Base-by-base conservation (phyloP, 2,329 filamentous ascomycete species). In the Penicillium sp. region DNA sequence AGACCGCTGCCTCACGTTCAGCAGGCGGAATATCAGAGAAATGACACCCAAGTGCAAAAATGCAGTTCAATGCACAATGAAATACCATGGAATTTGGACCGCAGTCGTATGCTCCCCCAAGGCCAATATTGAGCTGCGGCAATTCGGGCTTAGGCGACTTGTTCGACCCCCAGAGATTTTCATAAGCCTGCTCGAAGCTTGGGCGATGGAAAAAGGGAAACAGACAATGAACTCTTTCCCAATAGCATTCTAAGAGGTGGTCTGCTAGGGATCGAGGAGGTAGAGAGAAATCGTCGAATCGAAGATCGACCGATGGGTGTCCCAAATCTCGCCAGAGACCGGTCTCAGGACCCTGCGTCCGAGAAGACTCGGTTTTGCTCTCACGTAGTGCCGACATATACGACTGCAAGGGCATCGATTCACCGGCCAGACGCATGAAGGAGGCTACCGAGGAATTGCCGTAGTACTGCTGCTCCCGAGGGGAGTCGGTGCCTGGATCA, bases 121-220 rank as follows among this genome's bases (percentile, higher is more conserved):
- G 63, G 0, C 75, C 76, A 8, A 75, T 65, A 5, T 67, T 62
- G 8, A 67, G 52, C 6, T 65, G 57, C 14, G 60, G 57, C 7
- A 62, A 56, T 10, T 58, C 45, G 10, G 50, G 53, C 29, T 50
- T 59, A 0, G 61, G 48, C 24, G 62, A 50, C 6, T 59, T 61
- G 14, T 53, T 53, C 1, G 68, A 58, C 7, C 57, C 54, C 75
- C 75, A 79, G 0, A 79, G 60, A 32, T 66, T 72, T 31, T 72
- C 60, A 44, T 78, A 78, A 1, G 72, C 73, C 16, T 58, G 55
- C 48, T 75, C 63, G 45, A 80, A 79, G n/a, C 69, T 69, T 0
- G 68, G 66, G 4, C 72, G 67, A 59, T 79, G 71, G 48, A 79
- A 74, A 51, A 78, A 74, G 0, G 78, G 77, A 48, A 78, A 79